Conservation (phyloP, 306 rosid species). For the Fagus sylvatica region DNA sequence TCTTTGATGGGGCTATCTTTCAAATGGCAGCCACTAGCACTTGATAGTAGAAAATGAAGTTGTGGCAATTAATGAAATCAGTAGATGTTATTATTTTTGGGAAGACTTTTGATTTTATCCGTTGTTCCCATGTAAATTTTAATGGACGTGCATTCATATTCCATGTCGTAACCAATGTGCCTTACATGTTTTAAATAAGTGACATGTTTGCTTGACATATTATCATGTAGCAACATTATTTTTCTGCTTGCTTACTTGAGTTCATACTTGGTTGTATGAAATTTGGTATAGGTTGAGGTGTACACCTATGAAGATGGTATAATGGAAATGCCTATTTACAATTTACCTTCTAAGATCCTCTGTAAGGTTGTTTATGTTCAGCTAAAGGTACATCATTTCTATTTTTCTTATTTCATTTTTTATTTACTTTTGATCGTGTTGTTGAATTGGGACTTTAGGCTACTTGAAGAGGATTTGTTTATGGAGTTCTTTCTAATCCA, state of each 20-base stretch:
- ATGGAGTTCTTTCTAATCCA: background rate
- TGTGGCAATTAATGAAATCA: background rate
- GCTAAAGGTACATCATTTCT: conserved; percentile 46
- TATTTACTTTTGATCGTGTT: background rate
- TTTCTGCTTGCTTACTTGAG: background rate
- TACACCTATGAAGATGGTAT: conserved; percentile 34
- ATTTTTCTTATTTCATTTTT: background rate
- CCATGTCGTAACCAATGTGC: background rate
- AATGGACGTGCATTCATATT: background rate
- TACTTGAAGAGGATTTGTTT: background rate
- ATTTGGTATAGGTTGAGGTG: conserved; percentile 51
- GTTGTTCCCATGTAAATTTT: background rate
- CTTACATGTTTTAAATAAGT: background rate
- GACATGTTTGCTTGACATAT: conserved; percentile 25
- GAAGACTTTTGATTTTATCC: background rate
- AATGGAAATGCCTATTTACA: conserved; percentile 46
- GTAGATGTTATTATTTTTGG: background rate
- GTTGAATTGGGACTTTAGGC: background rate
- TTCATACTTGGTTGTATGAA: conserved; percentile 18
- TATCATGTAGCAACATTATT: conserved; percentile 2
- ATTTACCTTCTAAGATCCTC: conserved; percentile 62
- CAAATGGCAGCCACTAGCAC: too few species aligned
- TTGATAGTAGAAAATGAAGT: too few species aligned
- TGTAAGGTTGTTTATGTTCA: conserved; percentile 52
- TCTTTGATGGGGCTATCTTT: too few species aligned